These are phyloP conservation scores for Starmerella apis DNA, from an alignment of 805 yeast genomes.

Conservation along the genomic window DNA sequence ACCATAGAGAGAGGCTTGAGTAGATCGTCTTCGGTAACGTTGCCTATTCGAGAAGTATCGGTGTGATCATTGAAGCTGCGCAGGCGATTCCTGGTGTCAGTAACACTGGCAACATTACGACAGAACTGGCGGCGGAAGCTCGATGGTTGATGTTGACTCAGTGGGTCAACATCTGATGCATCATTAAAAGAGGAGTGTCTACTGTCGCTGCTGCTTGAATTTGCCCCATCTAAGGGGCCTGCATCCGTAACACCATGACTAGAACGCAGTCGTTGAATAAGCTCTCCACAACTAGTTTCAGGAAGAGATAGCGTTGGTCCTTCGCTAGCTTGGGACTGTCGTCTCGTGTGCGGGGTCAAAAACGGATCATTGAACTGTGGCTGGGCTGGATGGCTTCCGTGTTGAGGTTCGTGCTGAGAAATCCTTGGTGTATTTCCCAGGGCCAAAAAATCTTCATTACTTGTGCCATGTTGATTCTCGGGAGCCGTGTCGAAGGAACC, in stretches of 20 bases:
- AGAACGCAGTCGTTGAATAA: constrained; percentile 22
- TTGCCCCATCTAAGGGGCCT: not conserved
- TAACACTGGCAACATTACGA: constrained; percentile 17
- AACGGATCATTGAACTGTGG: constrained; percentile 8
- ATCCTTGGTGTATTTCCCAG: not conserved
- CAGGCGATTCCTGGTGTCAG: constrained; percentile 17
- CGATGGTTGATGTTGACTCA: constrained; percentile 1
- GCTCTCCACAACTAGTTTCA: constrained; percentile 13
- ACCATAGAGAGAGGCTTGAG: constrained; percentile 3
- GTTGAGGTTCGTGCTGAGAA: too few species aligned
- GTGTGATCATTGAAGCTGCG: not conserved
- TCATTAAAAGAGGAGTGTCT: not conserved
- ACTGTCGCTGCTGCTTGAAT: constrained; percentile 1
- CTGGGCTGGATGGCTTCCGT: too few species aligned
- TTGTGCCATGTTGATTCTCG: not conserved
- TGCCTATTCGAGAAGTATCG: not conserved
- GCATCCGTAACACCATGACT: constrained; percentile 12
- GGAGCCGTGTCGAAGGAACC: not conserved
- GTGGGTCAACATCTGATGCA: not conserved
- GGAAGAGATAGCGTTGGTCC: constrained; percentile 15
- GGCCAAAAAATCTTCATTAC: not conserved
- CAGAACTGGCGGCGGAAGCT: constrained; percentile 13
- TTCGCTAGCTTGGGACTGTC: constrained; percentile 6
- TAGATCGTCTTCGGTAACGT: not conserved
- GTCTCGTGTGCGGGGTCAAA: not conserved